Percentiles rank a stretch among this genome's conserved stretches.
Conservation (phyloP, 805 yeast genomes). For the Saccharomycopsis sp. region DNA sequence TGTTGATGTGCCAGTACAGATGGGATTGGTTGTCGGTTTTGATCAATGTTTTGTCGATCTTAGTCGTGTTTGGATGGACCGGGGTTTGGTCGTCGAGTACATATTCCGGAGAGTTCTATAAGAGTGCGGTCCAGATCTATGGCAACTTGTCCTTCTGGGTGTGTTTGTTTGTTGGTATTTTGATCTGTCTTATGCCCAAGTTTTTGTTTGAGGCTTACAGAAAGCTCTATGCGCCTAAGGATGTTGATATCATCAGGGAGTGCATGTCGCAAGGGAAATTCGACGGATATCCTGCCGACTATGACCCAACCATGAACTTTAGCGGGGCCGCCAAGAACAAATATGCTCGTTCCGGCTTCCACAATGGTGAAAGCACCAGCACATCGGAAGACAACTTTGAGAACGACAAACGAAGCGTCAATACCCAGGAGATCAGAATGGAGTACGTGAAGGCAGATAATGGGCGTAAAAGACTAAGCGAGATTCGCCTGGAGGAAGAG, state of each 20-base stretch:
- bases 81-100: slow-evolving; percentile 65
- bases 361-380: not conserved
- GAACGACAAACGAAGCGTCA: not conserved
- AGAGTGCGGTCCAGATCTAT: slow-evolving; percentile 57
- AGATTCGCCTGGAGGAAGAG: not conserved
- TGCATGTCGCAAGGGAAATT: slow-evolving; percentile 62
- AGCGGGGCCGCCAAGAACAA: slow-evolving; percentile 1
- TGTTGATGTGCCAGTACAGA: slow-evolving; percentile 60
- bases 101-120: slow-evolving; percentile 54
- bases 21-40: slow-evolving; percentile 75
- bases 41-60: slow-evolving; percentile 49
- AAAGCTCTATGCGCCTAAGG: slow-evolving; percentile 52
- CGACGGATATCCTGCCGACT: slow-evolving; percentile 55
- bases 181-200: slow-evolving; percentile 62
- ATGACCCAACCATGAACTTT: slow-evolving; percentile 54
- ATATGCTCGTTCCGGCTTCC: slow-evolving; percentile 1
- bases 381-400: not conserved
- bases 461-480: slow-evolving; percentile 8
- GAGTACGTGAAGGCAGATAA: slow-evolving; percentile 9
- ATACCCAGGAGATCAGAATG: slow-evolving; percentile 17
- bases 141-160: slow-evolving; percentile 64
- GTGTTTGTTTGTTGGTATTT: slow-evolving; percentile 54
- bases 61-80: slow-evolving; percentile 67
- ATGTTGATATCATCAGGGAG: slow-evolving; percentile 69
- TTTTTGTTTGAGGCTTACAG: slow-evolving; percentile 51